Conservation (phyloP, 1,139 yeast genomes). For the Lizanozyma gosingica region DNA sequence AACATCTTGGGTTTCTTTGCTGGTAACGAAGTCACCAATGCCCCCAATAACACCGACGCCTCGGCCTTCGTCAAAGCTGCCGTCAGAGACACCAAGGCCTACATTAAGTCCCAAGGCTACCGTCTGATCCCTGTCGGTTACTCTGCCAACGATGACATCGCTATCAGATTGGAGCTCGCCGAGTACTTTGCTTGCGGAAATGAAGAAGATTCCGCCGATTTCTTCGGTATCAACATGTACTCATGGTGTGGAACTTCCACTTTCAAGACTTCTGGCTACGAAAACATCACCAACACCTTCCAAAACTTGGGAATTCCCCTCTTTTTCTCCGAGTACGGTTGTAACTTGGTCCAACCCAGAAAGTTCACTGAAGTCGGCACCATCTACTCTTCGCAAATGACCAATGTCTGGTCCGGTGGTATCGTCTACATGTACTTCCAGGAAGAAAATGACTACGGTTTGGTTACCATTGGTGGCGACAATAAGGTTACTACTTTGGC, state of each 20-base stretch:
- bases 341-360: slow-evolving; percentile 58
- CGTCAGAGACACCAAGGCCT: slow-evolving; percentile 81
- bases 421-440: slow-evolving; percentile 68
- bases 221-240: slow-evolving; percentile 86
- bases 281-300: slow-evolving; percentile 49
- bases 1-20: slow-evolving; percentile 87
- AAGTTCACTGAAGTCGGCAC: slow-evolving; percentile 57
- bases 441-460: slow-evolving; percentile 62
- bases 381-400: slow-evolving; percentile 24
- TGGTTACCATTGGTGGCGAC: slow-evolving; percentile 41
- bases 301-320: slow-evolving; percentile 65
- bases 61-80: slow-evolving; percentile 89
- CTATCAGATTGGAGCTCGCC: slow-evolving; percentile 66
- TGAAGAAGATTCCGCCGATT: slow-evolving; percentile 65
- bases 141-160: slow-evolving; percentile 80
- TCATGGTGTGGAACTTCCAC: slow-evolving; percentile 82
- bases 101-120: slow-evolving; percentile 58
- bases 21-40: slow-evolving; percentile 79
- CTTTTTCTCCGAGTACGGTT: slow-evolving; percentile 81
- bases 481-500: slow-evolving; percentile 32
- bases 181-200: slow-evolving; percentile 74
- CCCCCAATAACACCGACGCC: slow-evolving; percentile 49
- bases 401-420: slow-evolving; percentile 45
- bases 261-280: slow-evolving; percentile 66
- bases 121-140: slow-evolving; percentile 86